A percentile compares a stretch with the other conserved stretches of the same genome.
Evolutionary conservation across 1,139 yeast genomes (phyloP).

Genomic region (Pichia kudriavzevii): DNA sequence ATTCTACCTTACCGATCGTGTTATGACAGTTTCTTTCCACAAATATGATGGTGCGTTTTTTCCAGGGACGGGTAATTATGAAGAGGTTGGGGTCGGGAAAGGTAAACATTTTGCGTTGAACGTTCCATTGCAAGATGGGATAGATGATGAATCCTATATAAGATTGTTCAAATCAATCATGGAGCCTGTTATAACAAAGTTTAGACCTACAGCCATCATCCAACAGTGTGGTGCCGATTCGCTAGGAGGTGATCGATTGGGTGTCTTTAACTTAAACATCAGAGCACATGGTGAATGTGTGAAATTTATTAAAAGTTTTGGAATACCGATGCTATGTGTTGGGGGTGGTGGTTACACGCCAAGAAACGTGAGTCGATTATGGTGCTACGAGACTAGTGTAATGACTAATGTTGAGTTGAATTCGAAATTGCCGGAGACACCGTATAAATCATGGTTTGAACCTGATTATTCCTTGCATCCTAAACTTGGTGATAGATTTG

Average conservation of each 20-base stretch:
- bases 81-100: slow-evolving; percentile 78
- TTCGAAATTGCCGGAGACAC: slow-evolving; percentile 68
- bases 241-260: slow-evolving; percentile 84
- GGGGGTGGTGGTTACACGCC: slow-evolving; percentile 99
- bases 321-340: slow-evolving; percentile 80
- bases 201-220: slow-evolving; percentile 83
- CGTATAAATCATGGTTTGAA: slow-evolving; percentile 82
- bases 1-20: slow-evolving; percentile 90
- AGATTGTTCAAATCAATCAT: slow-evolving; percentile 56
- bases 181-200: slow-evolving; percentile 74
- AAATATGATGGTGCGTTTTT: slow-evolving; percentile 87
- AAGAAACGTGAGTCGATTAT: slow-evolving; percentile 91
- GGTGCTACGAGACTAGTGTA: slow-evolving; percentile 93
- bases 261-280: slow-evolving; percentile 89
- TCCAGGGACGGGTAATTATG: slow-evolving; percentile 90
- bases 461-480: slow-evolving; percentile 93
- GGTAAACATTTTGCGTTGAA: slow-evolving; percentile 85
- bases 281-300: slow-evolving; percentile 95
- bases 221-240: slow-evolving; percentile 98
- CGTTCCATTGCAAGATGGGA: slow-evolving; percentile 90
- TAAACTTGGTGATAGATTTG: slow-evolving; percentile 77
- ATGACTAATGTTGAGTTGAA: slow-evolving; percentile 73
- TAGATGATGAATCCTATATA: slow-evolving; percentile 80
- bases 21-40: slow-evolving; percentile 96
- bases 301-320: slow-evolving; percentile 77